Conservation (phyloP, 768 basidiomycete genomes). For the Phylloporus sp. region DNA sequence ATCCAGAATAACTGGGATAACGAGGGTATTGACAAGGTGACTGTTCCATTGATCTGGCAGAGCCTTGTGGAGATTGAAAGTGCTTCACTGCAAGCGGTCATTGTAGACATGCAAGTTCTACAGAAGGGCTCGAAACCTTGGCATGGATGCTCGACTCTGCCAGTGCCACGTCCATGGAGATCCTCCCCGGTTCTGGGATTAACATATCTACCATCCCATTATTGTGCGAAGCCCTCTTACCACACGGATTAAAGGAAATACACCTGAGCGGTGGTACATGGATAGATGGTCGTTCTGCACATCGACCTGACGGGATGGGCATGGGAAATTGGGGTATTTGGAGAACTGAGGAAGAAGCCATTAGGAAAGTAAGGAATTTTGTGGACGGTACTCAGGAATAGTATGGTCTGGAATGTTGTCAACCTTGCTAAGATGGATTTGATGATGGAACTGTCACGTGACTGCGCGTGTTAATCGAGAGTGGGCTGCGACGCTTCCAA, state of each 20-base stretch:
- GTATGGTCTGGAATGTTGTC: background rate
- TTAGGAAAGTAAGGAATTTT: slow-evolving; percentile 49
- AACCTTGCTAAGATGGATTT: background rate
- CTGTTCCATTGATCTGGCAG: background rate
- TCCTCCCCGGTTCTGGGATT: slow-evolving; percentile 78
- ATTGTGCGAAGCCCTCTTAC: slow-evolving; percentile 49
- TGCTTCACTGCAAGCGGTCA: slow-evolving; percentile 47
- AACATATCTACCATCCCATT: slow-evolving; percentile 50
- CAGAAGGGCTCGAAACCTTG: slow-evolving; percentile 40
- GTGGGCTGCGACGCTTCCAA: slow-evolving; percentile 25
- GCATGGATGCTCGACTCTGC: slow-evolving; percentile 36
- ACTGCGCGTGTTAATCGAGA: slow-evolving; percentile 18
- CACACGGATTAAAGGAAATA: slow-evolving; percentile 60
- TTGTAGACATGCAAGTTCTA: slow-evolving; percentile 34
- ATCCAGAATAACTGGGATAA: slow-evolving; percentile 57
- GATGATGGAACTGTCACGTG: slow-evolving; percentile 25
- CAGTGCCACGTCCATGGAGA: slow-evolving; percentile 16
- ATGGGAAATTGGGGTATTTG: slow-evolving; percentile 78
- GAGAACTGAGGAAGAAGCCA: slow-evolving; percentile 51
- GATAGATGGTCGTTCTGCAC: slow-evolving; percentile 50
- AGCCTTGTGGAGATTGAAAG: background rate
- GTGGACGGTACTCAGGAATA: slow-evolving; percentile 31
- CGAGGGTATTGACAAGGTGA: slow-evolving; percentile 78
- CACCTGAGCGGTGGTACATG: slow-evolving; percentile 74
- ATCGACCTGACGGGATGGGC: slow-evolving; percentile 56